Base-by-base conservation (phyloP, 148 eudicot genomes). In the Euryodendron excelsum region DNA sequence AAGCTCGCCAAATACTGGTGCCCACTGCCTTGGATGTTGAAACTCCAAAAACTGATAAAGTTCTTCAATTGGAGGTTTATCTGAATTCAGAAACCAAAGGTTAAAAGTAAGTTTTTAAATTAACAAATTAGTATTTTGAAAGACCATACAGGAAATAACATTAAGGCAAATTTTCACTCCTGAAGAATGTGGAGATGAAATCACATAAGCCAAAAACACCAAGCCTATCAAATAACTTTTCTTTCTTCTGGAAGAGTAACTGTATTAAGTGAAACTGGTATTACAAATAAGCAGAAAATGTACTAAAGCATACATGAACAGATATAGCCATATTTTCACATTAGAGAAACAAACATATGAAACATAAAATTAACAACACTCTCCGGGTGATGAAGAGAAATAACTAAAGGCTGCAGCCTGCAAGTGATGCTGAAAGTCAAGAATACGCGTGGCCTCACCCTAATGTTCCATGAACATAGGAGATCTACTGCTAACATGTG, bases 61-160 rank as follows among this genome's bases (percentile, higher is more conserved):
- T 77, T 87, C 90, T 78, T 84, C 87, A 71, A 80, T 82, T 75
- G 90, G 90, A n/a, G 90, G 90, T 79, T 87, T 87, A 82, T 82
- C 90, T 87, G 77, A 68, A 85, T 33, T 47, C 67, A 60, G 69
- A 39, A 37, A 30, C 59, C 28, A 55, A 20, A 27, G 58, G 27
- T 58, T 25, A 0, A 39, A 58, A 69, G 10, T 52, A 21, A 36
- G 4, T 25, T 30, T n/a, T n/a, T n/a, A n/a, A n/a, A 36, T 8
- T 12, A 17, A 58, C 12, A 36, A 17, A 1, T 25, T 20, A 18
- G 47, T 56, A 55, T 34, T 55, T 28, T 27, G 6, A 33, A 25
- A 59, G 41, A 9, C 21, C 23, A 59, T 39, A 27, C 6, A 30
- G 60, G 11, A 30, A 27, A 4, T 74, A 59, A 23, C 15, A 28